A percentile compares a stretch with the other conserved stretches of the same genome.
These are phyloP conservation scores for Sambucus nigra DNA, from an alignment of 129 eudicot genomes.

Conservation along the genomic window DNA sequence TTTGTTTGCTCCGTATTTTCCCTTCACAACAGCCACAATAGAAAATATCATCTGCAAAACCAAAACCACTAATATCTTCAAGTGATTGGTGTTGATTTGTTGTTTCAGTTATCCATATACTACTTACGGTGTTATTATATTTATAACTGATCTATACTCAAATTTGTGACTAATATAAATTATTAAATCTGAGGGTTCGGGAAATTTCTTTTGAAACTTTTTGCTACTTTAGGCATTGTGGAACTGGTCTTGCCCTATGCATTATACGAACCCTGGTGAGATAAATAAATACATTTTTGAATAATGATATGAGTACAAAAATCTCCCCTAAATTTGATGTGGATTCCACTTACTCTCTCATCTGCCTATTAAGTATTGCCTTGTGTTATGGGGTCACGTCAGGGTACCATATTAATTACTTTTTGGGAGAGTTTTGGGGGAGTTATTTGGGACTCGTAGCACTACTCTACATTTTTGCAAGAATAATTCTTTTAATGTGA, in stretches of 20 bases:
- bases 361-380: too few relatives aligned
- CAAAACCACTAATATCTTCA: not conserved
- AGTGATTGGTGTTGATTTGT: not conserved
- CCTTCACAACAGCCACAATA: conserved; percentile 50
- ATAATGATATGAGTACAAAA: too few relatives aligned
- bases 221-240: conserved; percentile 78
- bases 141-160: not conserved
- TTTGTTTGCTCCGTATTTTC: conserved; percentile 41
- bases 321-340: too few relatives aligned
- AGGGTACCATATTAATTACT: too few relatives aligned
- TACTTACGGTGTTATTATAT: not conserved
- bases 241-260: conserved; percentile 97
- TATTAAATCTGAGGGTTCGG: conserved; percentile 3
- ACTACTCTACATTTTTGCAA: too few relatives aligned
- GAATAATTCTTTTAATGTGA: not conserved
- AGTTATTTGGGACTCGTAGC: too few relatives aligned
- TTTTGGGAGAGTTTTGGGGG: too few relatives aligned
- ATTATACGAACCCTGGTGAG: conserved; percentile 92
- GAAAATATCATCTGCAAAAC: conserved; percentile 55
- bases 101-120: not conserved
- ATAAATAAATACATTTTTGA: not conserved
- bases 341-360: too few relatives aligned
- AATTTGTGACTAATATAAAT: not conserved
- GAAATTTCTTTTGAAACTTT: conserved; percentile 1
- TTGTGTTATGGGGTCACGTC: too few relatives aligned